Base-by-base conservation (phyloP, 2,329 filamentous ascomycete genomes). In the Plectosphaerella sp. region DNA sequence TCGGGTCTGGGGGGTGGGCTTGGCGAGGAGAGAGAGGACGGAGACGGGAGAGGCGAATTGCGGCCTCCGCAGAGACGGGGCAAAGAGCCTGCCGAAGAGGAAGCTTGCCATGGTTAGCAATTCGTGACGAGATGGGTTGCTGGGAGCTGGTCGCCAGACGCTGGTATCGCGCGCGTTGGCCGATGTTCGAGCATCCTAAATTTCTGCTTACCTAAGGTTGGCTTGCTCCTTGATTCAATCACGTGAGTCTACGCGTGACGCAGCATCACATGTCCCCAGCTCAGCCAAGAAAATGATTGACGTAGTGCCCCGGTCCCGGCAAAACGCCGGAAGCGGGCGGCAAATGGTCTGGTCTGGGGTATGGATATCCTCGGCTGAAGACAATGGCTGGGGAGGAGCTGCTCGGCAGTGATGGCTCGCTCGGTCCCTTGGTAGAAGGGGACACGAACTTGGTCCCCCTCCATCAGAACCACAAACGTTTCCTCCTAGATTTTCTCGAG, bases 61-160 rank as follows among this genome's bases (percentile, higher is more conserved):
- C 36, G 57, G 59, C 37, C 57, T 57, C 47, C 63, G 56, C 22
- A 67, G 50, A 36, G 64, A 61, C 48, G 68, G 64, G 50, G 60
- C 59, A 50, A 67, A 59, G 9, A 68, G 60, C 18, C 61, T 64
- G 56, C 68, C 64, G 52, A 72, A 57, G n/a, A 72, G 59, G 49
- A 62, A 59, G 59, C 62, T 65, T 47, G 65, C 64, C 67, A 70
- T 69, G 42, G 18, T 37, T 50, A 36, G 24, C 47, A 39, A 15
- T 39, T 15, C 15, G 15, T 39, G 37, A 39, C 28, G 28, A 12
- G 11, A 10, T 33, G 28, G 4, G 8, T 5, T 33, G 28, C 28
- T 33, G 28, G 28, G 28, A 22, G 28, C 28, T 33, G 28, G 28
- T 33, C 28, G 28, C 28, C 11, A 10, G 28, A 33, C 8, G 28